Evolutionary conservation across 2,329 filamentous ascomycete species (phyloP), one percentile per base, ranked within the genome.

Genomic region (Incumbomyces lentus): DNA sequence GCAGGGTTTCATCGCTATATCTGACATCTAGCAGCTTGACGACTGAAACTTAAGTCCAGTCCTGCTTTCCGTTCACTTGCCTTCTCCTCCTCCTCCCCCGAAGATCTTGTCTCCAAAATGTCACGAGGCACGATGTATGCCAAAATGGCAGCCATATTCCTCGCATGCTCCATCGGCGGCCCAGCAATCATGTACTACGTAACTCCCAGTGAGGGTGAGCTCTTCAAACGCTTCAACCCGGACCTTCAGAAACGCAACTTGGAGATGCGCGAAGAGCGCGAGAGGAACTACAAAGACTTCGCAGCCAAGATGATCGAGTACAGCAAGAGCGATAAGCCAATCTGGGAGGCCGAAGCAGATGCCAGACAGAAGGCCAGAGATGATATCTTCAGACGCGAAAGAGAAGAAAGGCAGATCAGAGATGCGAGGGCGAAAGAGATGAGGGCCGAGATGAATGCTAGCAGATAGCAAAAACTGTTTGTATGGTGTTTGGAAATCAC

Each of bases 211-310:
- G 88, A 95, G 58, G 92, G 95, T 66, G 88, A 96, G 68, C 75
- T 98, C 35, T 88, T 93, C 72, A 74, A 77, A 70, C 80, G 76
- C 66, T 96, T 96, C 70, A 96, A 90, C 65, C 90, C 90, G 1
- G 92, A 96, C 30, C 76, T 98, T n/a, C 85, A 92, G 62, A 85
- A 86, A 64, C 79, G 84, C 60, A 88, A 85, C 52, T 70, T 94
- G n/a, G 88, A 89, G 64, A 78, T 81, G 49, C 78, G 87, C 14
- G 74, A 82, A 48, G 79, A 84, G 62, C 77, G 78, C 50, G 79
- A 92, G 60, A 76, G 89, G 65, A 88, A 95, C 49, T 95, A 95
- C 58, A 85, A 95, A 61, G 77, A 88, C 47, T 96, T 95, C 60
- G 84, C 95, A 22, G 75, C 62, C 40, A 80, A 82, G 58, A 67